Conservation (phyloP, 192 early-diverging fungal species). For the Tieghemiomyces parasiticus region DNA sequence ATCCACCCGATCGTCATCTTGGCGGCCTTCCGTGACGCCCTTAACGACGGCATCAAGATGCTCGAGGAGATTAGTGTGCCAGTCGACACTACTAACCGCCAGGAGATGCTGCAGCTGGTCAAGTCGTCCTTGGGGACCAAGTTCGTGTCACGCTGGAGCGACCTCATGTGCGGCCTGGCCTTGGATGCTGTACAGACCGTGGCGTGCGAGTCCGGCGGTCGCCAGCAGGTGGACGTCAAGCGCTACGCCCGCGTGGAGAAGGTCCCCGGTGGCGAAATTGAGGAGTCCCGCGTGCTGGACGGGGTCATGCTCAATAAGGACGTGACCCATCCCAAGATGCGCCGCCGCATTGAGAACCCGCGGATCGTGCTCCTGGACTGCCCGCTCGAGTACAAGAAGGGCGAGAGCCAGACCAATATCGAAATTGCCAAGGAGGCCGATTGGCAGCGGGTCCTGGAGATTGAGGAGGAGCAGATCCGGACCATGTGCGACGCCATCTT, state of each 20-base stretch:
- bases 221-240: constrained; percentile 94
- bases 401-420: constrained; percentile 97
- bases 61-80: constrained; percentile 70
- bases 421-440: constrained; percentile 95
- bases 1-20: constrained; percentile 98
- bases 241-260: constrained; percentile 95
- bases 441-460: constrained; percentile 91
- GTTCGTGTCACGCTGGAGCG: constrained; percentile 88
- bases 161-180: constrained; percentile 94
- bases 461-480: constrained; percentile 99
- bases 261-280: constrained; percentile 97
- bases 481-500: constrained; percentile 92
- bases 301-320: constrained; percentile 99
- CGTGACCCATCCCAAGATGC: constrained; percentile 96
- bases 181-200: constrained; percentile 93
- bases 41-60: constrained; percentile 81
- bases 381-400: constrained; percentile 99
- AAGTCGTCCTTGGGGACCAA: constrained; percentile 94
- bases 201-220: constrained; percentile 46
- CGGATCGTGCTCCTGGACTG: constrained; percentile 93
- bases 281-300: constrained; percentile 86
- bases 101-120: constrained; percentile 85
- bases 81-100: constrained; percentile 67
- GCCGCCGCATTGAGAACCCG: constrained; percentile 90
- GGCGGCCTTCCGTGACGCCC: constrained; percentile 77